Evolutionary conservation across 164 flowering plant genomes (phyloP), one percentile per base, ranked within the genome.

Genomic region (Piper betle): DNA sequence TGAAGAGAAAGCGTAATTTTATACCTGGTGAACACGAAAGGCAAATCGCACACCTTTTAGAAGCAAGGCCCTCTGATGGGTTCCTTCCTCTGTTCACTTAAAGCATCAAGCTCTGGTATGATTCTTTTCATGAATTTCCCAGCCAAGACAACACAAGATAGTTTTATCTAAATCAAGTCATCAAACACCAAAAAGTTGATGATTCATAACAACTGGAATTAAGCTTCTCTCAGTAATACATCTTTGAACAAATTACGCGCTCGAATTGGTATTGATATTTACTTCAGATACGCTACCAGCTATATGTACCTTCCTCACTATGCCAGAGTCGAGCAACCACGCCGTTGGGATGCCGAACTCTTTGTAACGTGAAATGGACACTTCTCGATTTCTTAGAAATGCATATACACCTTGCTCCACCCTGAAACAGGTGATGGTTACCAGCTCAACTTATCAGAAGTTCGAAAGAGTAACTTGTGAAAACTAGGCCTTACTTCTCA

Each of bases 21-120:
- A 54, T 79, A 87, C 99, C 96, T 90, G 99, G 73, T 93, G 99
- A 54, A 93, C 96, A 18, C 99, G 92, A 80, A 93, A 90, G 59
- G 99, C 99, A 75, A 90, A 93, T 9, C 99, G 92, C 43, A 93
- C 91, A 3, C 96, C 97, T 77, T 93, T 97, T 64, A 93, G 79
- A 62, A 85, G 53, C 66, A 93, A 74, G 68, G 88, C 88, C 66
- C 99, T 74, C 93, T 83, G 74, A 80, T 82, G 42, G 96, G 90
- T 64, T 90, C 97, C 66, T 88, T 90, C 60, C 88, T 94, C 12
- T 88, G 79, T 62, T 83, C 91, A 52, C 64, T 73, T 74, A 85
- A 41, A 42, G 83, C 81, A 70, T 90, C 99, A 69, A 93, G 95
- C 69, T 86, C 96, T 37, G 82, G 71, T 52, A 89, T 81, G n/a